Base-by-base conservation (phyloP, 345 rosid species). In the Gossypium arboreum region DNA sequence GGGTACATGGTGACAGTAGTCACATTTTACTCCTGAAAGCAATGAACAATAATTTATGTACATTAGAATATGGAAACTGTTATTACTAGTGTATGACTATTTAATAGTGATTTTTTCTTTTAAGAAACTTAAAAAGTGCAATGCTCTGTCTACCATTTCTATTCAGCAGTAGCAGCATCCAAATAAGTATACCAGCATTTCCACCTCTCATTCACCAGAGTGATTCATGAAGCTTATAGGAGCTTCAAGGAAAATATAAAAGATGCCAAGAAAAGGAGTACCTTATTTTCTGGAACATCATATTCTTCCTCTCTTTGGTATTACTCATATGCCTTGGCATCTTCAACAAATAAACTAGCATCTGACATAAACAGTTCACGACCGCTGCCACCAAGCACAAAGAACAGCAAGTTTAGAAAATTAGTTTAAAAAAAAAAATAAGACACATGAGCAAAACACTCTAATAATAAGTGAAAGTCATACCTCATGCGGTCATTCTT, bases 401-500 rank as follows among this genome's bases (percentile, higher is more conserved):
- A 66, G 50, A 57, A 50, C 75, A 62, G 43, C 29, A 74, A 43
- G 62, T 75, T 69, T 47, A 77, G 74, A 68, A 39, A 59, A 73
- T 44, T 29, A 64, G 27, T 70, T 45, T 15, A 11, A 62, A 66
- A 12, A 1, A 20, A 20, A 29, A 41, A 9, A 44, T 7, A 29
- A 17, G 9, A 12, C 12, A 15, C 7, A 4, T 57, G n/a, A 12
- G 13, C 39, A 18, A n/a, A 59, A 29, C 12, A 20, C 24, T 58
- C 2, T 50, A 27, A 18, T 2, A 16, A 41, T 3, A 34, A 34
- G 39, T 34, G 1, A 43, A 70, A 11, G 13, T 34, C n/a, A 25
- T 77, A 85, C 94, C 94, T 90, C 91, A 85, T 88, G 2, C 89
- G 81, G 68, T 90, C 94, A 76, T 86, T 85, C 80, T 86, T 86